Percentiles rank a stretch among this genome's conserved stretches.
Evolutionary conservation across 768 basidiomycete genomes (phyloP).

Genomic region (Punctularia strigosozonata): DNA sequence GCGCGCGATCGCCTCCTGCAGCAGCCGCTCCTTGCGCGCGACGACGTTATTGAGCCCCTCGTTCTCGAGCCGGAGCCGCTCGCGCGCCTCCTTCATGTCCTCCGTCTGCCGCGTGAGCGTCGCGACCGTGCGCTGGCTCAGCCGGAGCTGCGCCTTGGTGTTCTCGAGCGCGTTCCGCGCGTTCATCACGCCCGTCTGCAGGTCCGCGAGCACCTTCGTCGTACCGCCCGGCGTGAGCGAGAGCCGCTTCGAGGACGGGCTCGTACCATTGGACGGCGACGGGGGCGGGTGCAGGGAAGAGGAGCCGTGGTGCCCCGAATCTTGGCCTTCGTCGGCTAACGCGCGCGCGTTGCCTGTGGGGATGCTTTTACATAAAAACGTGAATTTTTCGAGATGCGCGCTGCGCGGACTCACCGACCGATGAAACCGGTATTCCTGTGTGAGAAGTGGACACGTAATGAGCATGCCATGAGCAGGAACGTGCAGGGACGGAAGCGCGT

Average conservation of each 20-base stretch:
- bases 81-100: conserved; percentile 80
- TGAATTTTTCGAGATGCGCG: conserved; percentile 3
- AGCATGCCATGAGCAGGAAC: conserved; percentile 6
- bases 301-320: conserved; percentile 18
- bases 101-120: conserved; percentile 78
- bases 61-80: conserved; percentile 73
- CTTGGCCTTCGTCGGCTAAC: conserved; percentile 60
- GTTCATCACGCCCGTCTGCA: conserved; percentile 74
- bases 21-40: conserved; percentile 71
- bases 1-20: conserved; percentile 81
- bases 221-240: conserved; percentile 69
- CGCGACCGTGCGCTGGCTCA: conserved; percentile 76
- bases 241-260: conserved; percentile 35
- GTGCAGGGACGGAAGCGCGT: conserved; percentile 24
- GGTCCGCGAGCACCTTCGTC: conserved; percentile 78
- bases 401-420: conserved; percentile 51
- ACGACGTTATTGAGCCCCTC: conserved; percentile 85
- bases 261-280: conserved; percentile 20
- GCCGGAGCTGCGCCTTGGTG: conserved; percentile 68
- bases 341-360: conserved; percentile 70
- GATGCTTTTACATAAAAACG: conserved; percentile 11
- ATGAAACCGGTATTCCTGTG: conserved; percentile 63
- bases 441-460: conserved; percentile 2
- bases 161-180: conserved; percentile 78
- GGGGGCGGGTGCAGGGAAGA: conserved; percentile 1